Evolutionary conservation across 2,329 filamentous ascomycete species (phyloP).

Genomic region (Scolecobasidium constrictum): DNA sequence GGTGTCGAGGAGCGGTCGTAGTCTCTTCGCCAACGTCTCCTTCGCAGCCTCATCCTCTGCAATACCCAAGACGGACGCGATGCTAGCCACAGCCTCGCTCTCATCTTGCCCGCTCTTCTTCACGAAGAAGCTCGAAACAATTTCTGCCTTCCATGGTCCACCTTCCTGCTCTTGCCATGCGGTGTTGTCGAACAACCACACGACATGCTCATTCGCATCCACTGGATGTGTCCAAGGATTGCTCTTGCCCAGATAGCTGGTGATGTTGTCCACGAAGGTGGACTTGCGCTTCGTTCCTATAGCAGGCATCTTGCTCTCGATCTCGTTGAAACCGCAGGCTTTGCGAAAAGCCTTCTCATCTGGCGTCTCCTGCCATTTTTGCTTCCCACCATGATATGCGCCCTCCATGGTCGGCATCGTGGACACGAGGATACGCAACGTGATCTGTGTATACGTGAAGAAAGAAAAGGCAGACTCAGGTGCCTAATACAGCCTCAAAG

Average conservation of each 20-base stretch:
- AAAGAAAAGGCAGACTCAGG: too few relatives aligned
- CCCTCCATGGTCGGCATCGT: conserved; percentile 6
- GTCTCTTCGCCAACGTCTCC: conserved; percentile 51
- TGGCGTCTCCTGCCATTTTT: conserved; percentile 9
- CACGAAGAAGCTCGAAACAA: conserved; percentile 72
- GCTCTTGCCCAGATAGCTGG: conserved; percentile 25
- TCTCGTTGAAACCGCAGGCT: conserved; percentile 5
- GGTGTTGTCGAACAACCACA: conserved; percentile 89
- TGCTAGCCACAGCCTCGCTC: conserved; percentile 55
- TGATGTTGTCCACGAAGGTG: conserved; percentile 25
- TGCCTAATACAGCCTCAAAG: too few relatives aligned
- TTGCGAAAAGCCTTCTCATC: conserved; percentile 6
- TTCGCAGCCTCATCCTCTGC: conserved; percentile 38
- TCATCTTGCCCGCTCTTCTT: conserved; percentile 57
- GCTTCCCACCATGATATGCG: not conserved
- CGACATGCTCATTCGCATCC: conserved; percentile 52
- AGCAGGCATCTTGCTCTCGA: conserved; percentile 10
- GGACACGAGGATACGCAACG: not conserved
- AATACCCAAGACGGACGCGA: conserved; percentile 60
- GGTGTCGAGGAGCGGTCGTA: conserved; percentile 69
- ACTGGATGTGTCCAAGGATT: conserved; percentile 34
- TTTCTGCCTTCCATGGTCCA: conserved; percentile 66
- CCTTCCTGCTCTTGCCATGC: conserved; percentile 48
- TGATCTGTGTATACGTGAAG: not conserved
- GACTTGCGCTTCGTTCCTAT: not conserved